A percentile compares a stretch with the other conserved stretches of the same genome.
These are phyloP conservation scores for Cucumis hystrix DNA, from an alignment of 306 rosid species.

Conservation along the genomic window DNA sequence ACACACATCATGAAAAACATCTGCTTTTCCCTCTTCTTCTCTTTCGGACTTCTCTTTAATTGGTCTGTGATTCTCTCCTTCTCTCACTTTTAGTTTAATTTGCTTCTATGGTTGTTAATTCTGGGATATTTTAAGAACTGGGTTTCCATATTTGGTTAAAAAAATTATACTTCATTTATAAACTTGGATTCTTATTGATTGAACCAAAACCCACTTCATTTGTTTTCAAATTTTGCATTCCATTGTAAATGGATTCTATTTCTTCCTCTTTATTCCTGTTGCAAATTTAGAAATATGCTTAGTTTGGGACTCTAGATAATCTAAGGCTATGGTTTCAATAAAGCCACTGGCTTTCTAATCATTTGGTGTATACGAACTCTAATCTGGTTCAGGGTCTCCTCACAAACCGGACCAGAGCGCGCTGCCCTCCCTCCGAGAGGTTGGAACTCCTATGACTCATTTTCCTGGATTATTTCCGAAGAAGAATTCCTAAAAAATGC, in stretches of 20 bases:
- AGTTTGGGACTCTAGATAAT: background rate
- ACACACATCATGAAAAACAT: background rate
- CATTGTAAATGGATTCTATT: background rate
- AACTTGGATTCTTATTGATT: background rate
- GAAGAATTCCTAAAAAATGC: slow-evolving; percentile 57
- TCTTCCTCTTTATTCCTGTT: background rate
- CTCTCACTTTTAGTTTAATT: background rate
- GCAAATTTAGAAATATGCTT: background rate
- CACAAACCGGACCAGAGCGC: slow-evolving; percentile 21
- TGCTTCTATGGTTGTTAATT: background rate
- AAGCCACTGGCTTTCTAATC: background rate
- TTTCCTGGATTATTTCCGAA: slow-evolving; percentile 78
- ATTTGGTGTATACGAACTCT: background rate
- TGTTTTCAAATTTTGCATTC: background rate
- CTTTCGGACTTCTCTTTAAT: background rate
- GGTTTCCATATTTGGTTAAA: background rate
- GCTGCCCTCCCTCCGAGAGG: slow-evolving; percentile 85
- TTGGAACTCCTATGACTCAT: slow-evolving; percentile 98
- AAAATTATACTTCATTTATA: background rate
- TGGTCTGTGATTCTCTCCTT: background rate
- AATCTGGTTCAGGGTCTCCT: slow-evolving; percentile 36
- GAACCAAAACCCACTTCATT: background rate
- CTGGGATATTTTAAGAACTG: background rate
- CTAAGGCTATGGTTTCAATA: background rate
- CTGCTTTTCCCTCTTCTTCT: slow-evolving; percentile 1